Percentiles rank a stretch among this genome's conserved stretches.
Conservation (phyloP, 768 basidiomycete species). For the Crassisporium funariophilum region DNA sequence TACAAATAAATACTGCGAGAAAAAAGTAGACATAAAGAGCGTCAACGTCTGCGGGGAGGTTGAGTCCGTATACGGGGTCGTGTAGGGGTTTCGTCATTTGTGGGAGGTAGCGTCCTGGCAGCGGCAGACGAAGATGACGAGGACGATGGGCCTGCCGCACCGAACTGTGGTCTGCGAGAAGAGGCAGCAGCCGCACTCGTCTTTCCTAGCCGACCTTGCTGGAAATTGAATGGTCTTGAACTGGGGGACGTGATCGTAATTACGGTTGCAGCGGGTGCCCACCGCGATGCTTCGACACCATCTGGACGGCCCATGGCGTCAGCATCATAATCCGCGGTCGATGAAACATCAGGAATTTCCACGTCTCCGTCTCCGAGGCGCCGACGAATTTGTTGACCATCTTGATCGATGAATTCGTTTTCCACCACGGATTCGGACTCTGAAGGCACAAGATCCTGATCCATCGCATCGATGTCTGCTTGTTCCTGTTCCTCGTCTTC, state of each 20-base stretch:
- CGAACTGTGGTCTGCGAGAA: slow-evolving; percentile 10
- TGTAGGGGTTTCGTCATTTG: slow-evolving; percentile 27
- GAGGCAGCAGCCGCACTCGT: slow-evolving; percentile 3
- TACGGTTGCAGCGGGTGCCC: slow-evolving; percentile 27
- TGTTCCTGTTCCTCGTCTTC: slow-evolving; percentile 53
- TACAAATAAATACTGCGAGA: slow-evolving; percentile 4
- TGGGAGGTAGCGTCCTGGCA: slow-evolving; percentile 11
- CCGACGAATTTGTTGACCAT: slow-evolving; percentile 1
- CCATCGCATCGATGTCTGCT: slow-evolving; percentile 71
- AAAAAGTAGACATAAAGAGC: slow-evolving; percentile 3
- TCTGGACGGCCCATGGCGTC: slow-evolving; percentile 27
- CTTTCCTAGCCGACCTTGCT: slow-evolving; percentile 10
- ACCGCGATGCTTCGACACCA: slow-evolving; percentile 34
- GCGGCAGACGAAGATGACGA: slow-evolving; percentile 7
- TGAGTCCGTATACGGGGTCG: slow-evolving; percentile 22
- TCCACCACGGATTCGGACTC: slow-evolving; percentile 42
- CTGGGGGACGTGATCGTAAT: slow-evolving; percentile 10
- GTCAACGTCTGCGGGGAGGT: slow-evolving; percentile 19
- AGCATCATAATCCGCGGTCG: slow-evolving; percentile 16
- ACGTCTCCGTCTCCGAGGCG: slow-evolving; percentile 6
- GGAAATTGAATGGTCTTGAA: slow-evolving; percentile 16
- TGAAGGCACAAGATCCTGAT: slow-evolving; percentile 58
- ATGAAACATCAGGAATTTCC: slow-evolving; percentile 10
- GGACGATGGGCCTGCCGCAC: slow-evolving; percentile 9
- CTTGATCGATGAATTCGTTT: slow-evolving; percentile 18